Evolutionary conservation across 352 stramenopile genomes (phyloP).

Genomic region (Globisporangium spinosum): DNA sequence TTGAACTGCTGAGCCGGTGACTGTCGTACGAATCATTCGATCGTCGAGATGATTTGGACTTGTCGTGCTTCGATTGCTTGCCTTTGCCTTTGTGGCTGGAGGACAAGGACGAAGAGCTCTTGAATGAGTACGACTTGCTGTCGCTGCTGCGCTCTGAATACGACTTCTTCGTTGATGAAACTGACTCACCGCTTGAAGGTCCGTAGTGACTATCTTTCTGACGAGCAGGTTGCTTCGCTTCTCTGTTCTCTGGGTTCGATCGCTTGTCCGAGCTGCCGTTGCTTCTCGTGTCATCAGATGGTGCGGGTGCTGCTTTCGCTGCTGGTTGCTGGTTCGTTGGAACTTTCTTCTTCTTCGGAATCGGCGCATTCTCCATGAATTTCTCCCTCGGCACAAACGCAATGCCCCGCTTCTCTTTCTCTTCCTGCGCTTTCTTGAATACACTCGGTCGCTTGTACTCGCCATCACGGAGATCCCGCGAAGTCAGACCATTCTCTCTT

Average conservation of each 20-base stretch:
- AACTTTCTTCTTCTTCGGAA: conserved; percentile 39
- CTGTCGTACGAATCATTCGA: conserved; percentile 20
- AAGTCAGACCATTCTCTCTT: conserved; percentile 28
- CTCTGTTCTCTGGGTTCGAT: not conserved
- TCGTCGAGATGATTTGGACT: conserved; percentile 19
- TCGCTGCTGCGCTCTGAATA: not conserved
- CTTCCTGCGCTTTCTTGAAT: conserved; percentile 54
- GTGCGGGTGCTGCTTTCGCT: not conserved
- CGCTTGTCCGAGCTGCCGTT: conserved; percentile 14
- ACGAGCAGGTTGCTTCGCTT: conserved; percentile 6
- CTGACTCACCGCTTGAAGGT: conserved; percentile 18
- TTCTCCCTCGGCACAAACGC: conserved; percentile 34
- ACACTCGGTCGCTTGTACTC: conserved; percentile 48
- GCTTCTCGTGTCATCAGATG: not conserved
- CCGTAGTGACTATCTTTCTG: conserved; percentile 41
- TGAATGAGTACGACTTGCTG: conserved; percentile 8
- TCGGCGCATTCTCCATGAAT: conserved; percentile 47
- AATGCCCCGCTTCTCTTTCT: conserved; percentile 37
- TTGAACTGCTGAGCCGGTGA: conserved; percentile 9
- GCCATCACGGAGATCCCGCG: conserved; percentile 26
- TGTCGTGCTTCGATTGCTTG: conserved; percentile 16
- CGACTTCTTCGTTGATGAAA: conserved; percentile 5
- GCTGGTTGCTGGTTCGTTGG: not conserved
- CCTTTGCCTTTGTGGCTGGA: not conserved
- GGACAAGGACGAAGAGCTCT: conserved; percentile 1